Evolutionary conservation across 805 yeast species (phyloP).

Genomic region (Wickerhamiella hasegawae): DNA sequence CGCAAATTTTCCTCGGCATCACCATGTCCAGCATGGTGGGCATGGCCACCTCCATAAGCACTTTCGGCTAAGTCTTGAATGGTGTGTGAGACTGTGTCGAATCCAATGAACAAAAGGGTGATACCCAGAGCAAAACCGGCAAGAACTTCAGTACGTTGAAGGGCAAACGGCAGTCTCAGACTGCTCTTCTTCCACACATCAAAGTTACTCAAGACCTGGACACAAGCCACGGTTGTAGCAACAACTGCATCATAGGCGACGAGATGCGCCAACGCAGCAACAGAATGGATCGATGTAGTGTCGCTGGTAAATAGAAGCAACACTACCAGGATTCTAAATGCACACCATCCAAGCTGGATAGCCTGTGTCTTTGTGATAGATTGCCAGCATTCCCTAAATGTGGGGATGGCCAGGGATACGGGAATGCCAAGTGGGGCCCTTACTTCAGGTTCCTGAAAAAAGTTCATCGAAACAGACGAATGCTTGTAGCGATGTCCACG

Average conservation of each 20-base stretch:
- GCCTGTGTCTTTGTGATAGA: conserved; percentile 47
- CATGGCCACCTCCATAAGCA: conserved; percentile 21
- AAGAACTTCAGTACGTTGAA: conserved; percentile 79
- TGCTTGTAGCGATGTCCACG: conserved; percentile 93
- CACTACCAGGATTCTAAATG: conserved; percentile 39
- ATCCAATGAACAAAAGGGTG: conserved; percentile 76
- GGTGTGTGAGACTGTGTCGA: conserved; percentile 77
- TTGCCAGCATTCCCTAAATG: conserved; percentile 39
- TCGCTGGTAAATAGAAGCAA: conserved; percentile 32
- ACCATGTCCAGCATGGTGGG: conserved; percentile 17
- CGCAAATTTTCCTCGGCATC: not conserved
- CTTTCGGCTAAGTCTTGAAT: conserved; percentile 48
- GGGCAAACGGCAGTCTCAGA: conserved; percentile 76
- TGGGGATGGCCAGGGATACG: conserved; percentile 58
- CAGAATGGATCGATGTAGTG: conserved; percentile 22
- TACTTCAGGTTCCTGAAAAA: conserved; percentile 82
- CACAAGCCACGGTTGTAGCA: conserved; percentile 48
- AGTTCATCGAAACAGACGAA: conserved; percentile 88
- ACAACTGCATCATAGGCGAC: conserved; percentile 78
- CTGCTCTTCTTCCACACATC: conserved; percentile 82
- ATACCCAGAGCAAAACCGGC: conserved; percentile 78
- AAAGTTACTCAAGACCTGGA: conserved; percentile 74
- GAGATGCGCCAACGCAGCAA: conserved; percentile 62
- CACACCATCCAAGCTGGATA: conserved; percentile 41
- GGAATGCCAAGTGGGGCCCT: conserved; percentile 50